phyloP scores from a whole-genome alignment of 108 stramenopile genomes.

The Chaetoceros tenuissimus region DNA sequence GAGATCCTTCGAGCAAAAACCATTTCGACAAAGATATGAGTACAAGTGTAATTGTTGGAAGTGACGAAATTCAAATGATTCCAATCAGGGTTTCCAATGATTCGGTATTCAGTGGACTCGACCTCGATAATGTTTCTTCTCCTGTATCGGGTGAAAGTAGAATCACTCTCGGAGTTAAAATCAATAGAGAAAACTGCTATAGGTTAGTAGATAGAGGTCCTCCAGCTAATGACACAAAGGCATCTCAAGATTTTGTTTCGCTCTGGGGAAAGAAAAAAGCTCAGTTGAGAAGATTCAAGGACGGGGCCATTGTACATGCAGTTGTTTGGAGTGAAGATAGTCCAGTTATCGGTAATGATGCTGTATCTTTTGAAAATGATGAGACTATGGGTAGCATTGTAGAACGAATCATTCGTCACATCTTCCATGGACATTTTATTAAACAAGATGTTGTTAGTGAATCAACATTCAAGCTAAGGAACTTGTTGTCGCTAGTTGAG shows the following conservation, averaged over 20 bases:
- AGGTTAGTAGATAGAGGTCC: constrained; percentile 58
- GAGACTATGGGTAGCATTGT: constrained; percentile 67
- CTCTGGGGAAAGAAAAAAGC: constrained; percentile 71
- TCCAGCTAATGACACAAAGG: constrained; percentile 52
- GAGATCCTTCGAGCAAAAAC: constrained; percentile 11
- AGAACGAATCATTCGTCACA: constrained; percentile 57
- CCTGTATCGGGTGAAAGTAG: not conserved
- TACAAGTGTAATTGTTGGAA: constrained; percentile 16
- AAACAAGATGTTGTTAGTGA: constrained; percentile 9
- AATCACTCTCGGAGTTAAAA: constrained; percentile 34
- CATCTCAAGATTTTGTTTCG: constrained; percentile 41
- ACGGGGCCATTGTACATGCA: constrained; percentile 86
- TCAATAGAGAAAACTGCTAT: constrained; percentile 56
- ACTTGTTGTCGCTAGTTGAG: constrained; percentile 58
- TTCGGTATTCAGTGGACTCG: constrained; percentile 17
- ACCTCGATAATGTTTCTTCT: constrained; percentile 12
- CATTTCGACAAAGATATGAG: constrained; percentile 5
- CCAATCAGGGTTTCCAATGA: constrained; percentile 20
- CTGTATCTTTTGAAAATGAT: constrained; percentile 29
- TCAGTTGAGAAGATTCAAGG: constrained; percentile 74
- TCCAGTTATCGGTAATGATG: not conserved
- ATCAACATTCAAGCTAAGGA: constrained; percentile 40
- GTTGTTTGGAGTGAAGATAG: constrained; percentile 63
- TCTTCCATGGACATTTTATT: constrained; percentile 51
- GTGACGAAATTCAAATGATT: constrained; percentile 22